Percentiles rank a stretch among this genome's conserved stretches.
phyloP scores from a whole-genome alignment of 495 filamentous ascomycete genomes.

The Penicillium maclennaniae region DNA sequence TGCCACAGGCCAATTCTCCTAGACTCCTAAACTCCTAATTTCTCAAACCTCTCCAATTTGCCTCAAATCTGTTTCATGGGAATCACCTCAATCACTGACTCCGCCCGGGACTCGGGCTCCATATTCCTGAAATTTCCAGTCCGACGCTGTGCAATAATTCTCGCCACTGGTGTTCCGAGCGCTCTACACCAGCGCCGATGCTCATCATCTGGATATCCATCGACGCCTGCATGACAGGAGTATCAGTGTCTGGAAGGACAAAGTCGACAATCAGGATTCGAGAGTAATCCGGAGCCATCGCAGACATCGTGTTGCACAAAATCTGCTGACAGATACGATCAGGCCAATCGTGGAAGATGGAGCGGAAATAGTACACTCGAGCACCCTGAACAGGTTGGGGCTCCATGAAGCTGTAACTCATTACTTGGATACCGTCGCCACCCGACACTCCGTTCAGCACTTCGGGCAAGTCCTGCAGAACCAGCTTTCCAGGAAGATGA shows the following conservation, averaged over 20 bases:
- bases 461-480: conserved; percentile 35
- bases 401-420: conserved; percentile 35
- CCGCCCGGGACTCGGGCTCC: conserved; percentile 30
- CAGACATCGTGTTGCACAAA: conserved; percentile 32
- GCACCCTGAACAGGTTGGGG: conserved; percentile 36
- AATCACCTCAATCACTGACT: conserved; percentile 36
- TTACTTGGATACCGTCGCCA: conserved; percentile 22
- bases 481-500: conserved; percentile 19
- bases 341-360: conserved; percentile 47
- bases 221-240: conserved; percentile 31
- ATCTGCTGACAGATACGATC: conserved; percentile 37
- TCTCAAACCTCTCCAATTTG: too few species aligned
- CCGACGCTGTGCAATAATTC: conserved; percentile 31
- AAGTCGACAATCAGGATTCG: conserved; percentile 38
- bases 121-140: conserved; percentile 33
- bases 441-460: conserved; percentile 19
- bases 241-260: conserved; percentile 34
- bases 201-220: conserved; percentile 48
- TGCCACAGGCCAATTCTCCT: too few species aligned
- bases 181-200: conserved; percentile 37
- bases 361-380: conserved; percentile 39
- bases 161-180: conserved; percentile 38
- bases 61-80: not conserved
- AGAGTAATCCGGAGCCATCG: conserved; percentile 35
- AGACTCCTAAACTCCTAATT: too few species aligned